phyloP scores from a whole-genome alignment of 441 rosid species.

The Manihot esculenta region DNA sequence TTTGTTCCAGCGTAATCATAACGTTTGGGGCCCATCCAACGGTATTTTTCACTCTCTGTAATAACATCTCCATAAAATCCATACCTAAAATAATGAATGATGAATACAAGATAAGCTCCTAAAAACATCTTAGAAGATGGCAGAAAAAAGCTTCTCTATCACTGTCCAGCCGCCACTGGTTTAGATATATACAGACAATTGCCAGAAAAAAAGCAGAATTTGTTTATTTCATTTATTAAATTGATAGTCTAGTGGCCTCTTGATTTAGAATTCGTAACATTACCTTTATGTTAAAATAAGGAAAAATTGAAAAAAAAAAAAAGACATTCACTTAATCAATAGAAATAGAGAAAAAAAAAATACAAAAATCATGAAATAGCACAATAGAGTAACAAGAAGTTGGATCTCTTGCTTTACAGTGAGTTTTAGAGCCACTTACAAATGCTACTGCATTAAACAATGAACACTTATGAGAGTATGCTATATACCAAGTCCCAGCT shows the following conservation, averaged over 20 bases:
- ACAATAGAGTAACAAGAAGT: neutral
- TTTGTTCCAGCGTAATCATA: slow-evolving; percentile 97
- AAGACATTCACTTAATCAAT: neutral
- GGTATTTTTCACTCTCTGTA: slow-evolving; percentile 85
- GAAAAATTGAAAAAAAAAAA: too few relatives aligned
- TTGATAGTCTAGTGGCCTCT: neutral
- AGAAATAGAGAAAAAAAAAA: neutral
- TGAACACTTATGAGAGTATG: neutral
- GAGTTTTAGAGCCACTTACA: neutral
- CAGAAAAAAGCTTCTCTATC: neutral
- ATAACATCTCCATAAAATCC: slow-evolving; percentile 98
- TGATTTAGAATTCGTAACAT: neutral
- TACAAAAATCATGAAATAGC: neutral
- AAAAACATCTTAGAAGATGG: neutral
- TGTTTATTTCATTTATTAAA: too few relatives aligned
- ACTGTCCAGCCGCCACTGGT: neutral
- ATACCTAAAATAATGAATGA: slow-evolving; percentile 50
- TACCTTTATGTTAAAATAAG: neutral
- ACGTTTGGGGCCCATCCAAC: slow-evolving; percentile 99
- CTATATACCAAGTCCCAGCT: neutral
- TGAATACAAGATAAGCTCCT: slow-evolving; percentile 18
- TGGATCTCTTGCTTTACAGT: neutral
- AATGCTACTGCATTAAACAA: neutral
- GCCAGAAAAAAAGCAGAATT: too few relatives aligned
- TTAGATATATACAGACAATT: too few relatives aligned